Percentiles rank a stretch among this genome's conserved stretches.
These are phyloP conservation scores for Gossypium trilobum DNA, from an alignment of 441 rosid genomes.

Conservation along the genomic window DNA sequence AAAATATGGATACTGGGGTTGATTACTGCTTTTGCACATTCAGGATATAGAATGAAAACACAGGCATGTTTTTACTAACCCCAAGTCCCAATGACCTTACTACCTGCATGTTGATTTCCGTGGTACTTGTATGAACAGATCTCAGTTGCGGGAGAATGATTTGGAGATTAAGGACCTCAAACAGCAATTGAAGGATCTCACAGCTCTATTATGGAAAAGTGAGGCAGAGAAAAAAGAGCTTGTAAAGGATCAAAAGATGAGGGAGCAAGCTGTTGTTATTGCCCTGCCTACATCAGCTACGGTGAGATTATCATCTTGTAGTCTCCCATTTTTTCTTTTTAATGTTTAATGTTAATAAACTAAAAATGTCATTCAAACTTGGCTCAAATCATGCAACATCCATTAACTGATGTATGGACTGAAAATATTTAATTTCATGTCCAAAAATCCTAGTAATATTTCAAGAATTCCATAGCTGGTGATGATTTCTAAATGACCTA, in stretches of 20 bases:
- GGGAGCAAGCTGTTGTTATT: constrained; percentile 50
- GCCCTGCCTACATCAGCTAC: constrained; percentile 41
- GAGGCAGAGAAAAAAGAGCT: constrained; percentile 48
- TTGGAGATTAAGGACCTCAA: constrained; percentile 46
- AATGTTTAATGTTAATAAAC: background rate
- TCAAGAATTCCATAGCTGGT: background rate
- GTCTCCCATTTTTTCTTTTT: background rate
- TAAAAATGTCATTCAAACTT: background rate
- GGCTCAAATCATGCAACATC: background rate
- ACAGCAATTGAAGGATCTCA: constrained; percentile 47
- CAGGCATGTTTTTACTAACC: background rate
- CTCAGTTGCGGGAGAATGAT: constrained; percentile 49
- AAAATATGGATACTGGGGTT: background rate
- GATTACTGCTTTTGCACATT: background rate
- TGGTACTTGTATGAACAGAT: constrained; percentile 28
- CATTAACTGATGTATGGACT: background rate
- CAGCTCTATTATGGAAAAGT: constrained; percentile 39
- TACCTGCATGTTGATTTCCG: background rate
- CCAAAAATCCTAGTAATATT: background rate
- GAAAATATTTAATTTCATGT: background rate
- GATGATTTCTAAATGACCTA: background rate
- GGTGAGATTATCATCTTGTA: constrained; percentile 24
- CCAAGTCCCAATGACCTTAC: background rate
- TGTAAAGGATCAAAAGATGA: constrained; percentile 43
- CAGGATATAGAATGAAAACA: background rate